Evolutionary conservation across 2,329 filamentous ascomycete genomes (phyloP), one percentile per base, ranked within the genome.

Genomic region (Pseudohalonectria lignicola): DNA sequence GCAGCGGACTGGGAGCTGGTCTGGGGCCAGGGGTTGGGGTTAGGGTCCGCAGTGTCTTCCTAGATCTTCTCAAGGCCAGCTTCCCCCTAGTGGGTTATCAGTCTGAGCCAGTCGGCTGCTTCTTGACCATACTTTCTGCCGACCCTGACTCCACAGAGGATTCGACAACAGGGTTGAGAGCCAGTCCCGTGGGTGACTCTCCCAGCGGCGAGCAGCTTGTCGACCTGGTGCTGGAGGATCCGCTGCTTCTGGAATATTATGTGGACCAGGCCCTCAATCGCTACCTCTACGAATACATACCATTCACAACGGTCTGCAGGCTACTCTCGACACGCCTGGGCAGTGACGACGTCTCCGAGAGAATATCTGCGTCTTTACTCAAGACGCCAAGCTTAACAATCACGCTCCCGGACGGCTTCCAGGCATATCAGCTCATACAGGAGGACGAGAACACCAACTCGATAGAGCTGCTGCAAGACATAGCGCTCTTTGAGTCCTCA

Each of bases 401-500:
- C 47, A 66, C 72, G 11, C 69, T 94, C n/a, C 80, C 85, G 1
- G 60, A 70, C 0, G 60, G 72, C 23, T 94, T 94, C 54, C 70
- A 72, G 31, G 75, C 74, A 26, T 95, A 93, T 49, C 74, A 80
- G 43, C 76, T 88, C 11, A 78, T 82, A 29, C 78, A 83, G 38
- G 88, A 95, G 58, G 86, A 94, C 45, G 84, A 92, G 42, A 88
- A 92, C 47, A 77, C 76, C 19, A 92, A 93, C 49, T 76, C 76
- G 15, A 83, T 95, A 43, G 69, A 74, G 43, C 71, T 95, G 4
- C 63, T 69, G 1, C 65, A 70, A 32, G 69, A 79, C 37, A 61
- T 88, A 7, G 67, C 76, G 2, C 66, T 88, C 3, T 82, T 90
- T 43, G 60, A 59, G 4, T 53, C 66, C 44, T 53, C 62, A 37